Conservation (phyloP, 169 alveolate genomes). For the Eimeria necatrix region DNA sequence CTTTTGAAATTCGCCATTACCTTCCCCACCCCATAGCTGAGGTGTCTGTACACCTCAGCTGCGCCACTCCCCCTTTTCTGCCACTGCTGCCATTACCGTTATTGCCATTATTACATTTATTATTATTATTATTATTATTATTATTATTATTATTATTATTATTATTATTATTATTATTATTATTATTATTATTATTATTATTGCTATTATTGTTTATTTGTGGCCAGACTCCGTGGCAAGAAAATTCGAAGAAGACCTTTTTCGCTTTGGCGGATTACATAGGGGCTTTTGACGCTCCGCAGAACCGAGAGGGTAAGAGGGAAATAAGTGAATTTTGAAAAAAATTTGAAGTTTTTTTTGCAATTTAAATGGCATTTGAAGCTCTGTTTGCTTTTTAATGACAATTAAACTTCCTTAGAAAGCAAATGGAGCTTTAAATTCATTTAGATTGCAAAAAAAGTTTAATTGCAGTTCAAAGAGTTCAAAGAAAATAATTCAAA, state of each 20-base stretch:
- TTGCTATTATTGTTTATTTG: background rate
- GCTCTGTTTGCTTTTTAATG: too few relatives aligned
- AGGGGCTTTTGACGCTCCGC: slow-evolving; percentile 6
- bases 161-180: too few relatives aligned
- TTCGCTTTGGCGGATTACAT: background rate
- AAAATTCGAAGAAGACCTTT: background rate
- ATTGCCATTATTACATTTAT: background rate
- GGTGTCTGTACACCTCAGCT: background rate
- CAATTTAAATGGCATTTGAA: too few relatives aligned
- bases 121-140: too few relatives aligned
- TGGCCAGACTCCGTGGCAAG: slow-evolving; percentile 29
- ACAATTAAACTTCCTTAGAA: too few relatives aligned
- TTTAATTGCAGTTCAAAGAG: too few relatives aligned
- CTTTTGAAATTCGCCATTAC: background rate
- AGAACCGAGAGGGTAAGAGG: background rate
- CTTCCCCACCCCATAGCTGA: background rate
- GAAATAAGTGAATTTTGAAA: too few relatives aligned
- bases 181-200: background rate
- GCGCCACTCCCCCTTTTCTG: background rate
- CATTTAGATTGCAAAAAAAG: too few relatives aligned
- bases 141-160: too few relatives aligned
- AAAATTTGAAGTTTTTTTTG: too few relatives aligned
- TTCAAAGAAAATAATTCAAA: too few relatives aligned
- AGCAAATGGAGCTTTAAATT: too few relatives aligned
- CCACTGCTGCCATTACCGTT: background rate